Conservation (phyloP, 768 basidiomycete genomes). For the Gloeophyllum trabeum region DNA sequence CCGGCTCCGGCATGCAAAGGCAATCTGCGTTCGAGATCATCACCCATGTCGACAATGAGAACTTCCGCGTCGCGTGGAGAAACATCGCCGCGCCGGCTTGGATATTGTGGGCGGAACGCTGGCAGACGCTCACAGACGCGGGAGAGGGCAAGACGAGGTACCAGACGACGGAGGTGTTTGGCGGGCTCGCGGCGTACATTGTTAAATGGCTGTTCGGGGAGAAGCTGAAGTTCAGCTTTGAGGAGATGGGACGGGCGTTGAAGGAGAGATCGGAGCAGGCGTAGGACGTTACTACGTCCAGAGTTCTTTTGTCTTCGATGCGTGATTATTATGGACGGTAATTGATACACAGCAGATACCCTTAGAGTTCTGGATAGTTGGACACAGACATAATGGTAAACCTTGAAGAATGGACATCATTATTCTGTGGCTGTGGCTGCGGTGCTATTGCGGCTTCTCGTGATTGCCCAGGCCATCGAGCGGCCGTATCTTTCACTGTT, state of each 20-base stretch:
- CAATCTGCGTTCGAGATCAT: constrained; percentile 33
- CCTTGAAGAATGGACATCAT: too few relatives aligned
- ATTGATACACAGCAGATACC: too few relatives aligned
- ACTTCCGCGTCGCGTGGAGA: constrained; percentile 48
- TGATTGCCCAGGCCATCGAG: too few relatives aligned
- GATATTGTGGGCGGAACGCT: constrained; percentile 44
- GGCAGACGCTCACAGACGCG: constrained; percentile 44
- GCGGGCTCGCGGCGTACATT: constrained; percentile 41
- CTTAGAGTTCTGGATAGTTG: too few relatives aligned
- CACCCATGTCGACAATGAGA: constrained; percentile 37
- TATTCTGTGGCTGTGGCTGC: too few relatives aligned
- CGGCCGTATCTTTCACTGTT: too few relatives aligned
- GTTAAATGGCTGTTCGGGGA: constrained; percentile 31
- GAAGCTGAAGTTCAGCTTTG: constrained; percentile 33
- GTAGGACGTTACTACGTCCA: too few relatives aligned
- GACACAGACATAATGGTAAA: too few relatives aligned
- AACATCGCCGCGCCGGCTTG: constrained; percentile 28
- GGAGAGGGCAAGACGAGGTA: constrained; percentile 47
- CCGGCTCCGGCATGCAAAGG: constrained; percentile 23
- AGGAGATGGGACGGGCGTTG: constrained; percentile 44
- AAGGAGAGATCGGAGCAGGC: constrained; percentile 20
- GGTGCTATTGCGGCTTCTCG: too few relatives aligned
- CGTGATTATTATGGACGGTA: too few relatives aligned
- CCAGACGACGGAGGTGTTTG: constrained; percentile 52
- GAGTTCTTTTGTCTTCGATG: too few relatives aligned